These are phyloP conservation scores for Claviceps spartinae DNA, from an alignment of 2,329 filamentous ascomycete species.

Conservation along the genomic window DNA sequence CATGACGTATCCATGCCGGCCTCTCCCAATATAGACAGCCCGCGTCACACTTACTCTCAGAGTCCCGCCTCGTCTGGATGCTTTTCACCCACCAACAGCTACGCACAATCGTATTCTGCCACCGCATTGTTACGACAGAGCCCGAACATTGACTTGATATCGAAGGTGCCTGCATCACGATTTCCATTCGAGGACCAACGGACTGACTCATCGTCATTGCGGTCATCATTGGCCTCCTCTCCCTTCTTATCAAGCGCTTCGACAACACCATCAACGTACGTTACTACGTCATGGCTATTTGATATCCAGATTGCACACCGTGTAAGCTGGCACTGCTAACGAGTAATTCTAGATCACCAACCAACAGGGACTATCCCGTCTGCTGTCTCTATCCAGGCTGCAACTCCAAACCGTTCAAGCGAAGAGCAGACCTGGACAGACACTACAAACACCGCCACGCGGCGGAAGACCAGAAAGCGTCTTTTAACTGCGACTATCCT, in stretches of 20 bases:
- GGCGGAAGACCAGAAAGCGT: constrained; percentile 25
- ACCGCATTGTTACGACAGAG: constrained; percentile 7
- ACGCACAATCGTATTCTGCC: constrained; percentile 5
- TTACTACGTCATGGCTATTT: not conserved
- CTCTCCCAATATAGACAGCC: not conserved
- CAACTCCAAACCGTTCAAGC: constrained; percentile 31
- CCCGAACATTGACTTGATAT: constrained; percentile 8
- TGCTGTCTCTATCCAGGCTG: constrained; percentile 29
- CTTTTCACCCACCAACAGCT: not conserved
- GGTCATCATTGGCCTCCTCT: not conserved
- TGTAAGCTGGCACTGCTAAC: not conserved
- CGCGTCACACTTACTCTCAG: not conserved
- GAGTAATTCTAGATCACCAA: constrained; percentile 4
- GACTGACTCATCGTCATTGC: constrained; percentile 3
- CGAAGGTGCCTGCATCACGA: constrained; percentile 7
- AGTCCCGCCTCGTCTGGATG: constrained; percentile 1
- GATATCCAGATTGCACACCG: not conserved
- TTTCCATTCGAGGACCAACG: constrained; percentile 6
- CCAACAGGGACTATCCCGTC: constrained; percentile 20
- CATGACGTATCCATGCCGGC: constrained; percentile 1
- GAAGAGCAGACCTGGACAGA: constrained; percentile 40
- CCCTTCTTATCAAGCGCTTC: not conserved
- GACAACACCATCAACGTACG: not conserved
- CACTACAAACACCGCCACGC: constrained; percentile 38
- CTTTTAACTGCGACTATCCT: constrained; percentile 38